Base-by-base conservation (phyloP, 768 basidiomycete species). In the Dioszegia hungarica region DNA sequence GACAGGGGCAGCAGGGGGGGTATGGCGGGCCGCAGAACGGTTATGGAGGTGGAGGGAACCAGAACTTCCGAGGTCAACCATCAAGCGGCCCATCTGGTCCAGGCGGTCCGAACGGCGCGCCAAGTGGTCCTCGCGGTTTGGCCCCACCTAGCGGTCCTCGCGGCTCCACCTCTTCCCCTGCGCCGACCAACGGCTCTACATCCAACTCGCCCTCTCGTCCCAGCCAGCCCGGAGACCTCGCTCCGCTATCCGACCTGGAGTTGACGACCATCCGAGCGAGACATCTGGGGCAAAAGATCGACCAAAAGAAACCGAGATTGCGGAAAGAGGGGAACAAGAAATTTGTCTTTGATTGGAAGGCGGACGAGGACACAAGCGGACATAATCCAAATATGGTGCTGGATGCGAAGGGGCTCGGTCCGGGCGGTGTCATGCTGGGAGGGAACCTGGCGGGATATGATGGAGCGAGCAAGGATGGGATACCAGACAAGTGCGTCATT, bases 331-430 rank as follows among this genome's bases (percentile, higher is more conserved):
- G 88, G 71, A 91, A 93, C 76, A 85, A 90, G 77, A 94, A 94
- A 77, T 91, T 98, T 73, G 89, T 94, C n/a, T 99, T 99, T 70
- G 95, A 98, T 75, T 99, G 95, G 95, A 92, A 94, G 70, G 85
- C 86, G 46, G 88, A 87, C 74, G 95, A 99, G 68, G 95, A 99
- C 75, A 99, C 95, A 14, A 86, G 88, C 68, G 79, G 71, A 6
- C 36, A 44, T 17, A 76, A 77, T 41, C 70, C 70, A 38, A 38
- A 36, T 38, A 15, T 74, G 60, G 22, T 61, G 51, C 3, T 68
- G 68, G 68, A 56, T 50, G n/a, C 54, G 46, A 64, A 61, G 15
- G 54, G 46, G 8, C 55, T 55, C 8, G 67, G 62, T 28, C 62
- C 67, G 5, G 70, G 65, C 2, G 43, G 41, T 11, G 62, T 64